Conservation (phyloP, 345 rosid species). For the Cardamine chenopodiifolia region DNA sequence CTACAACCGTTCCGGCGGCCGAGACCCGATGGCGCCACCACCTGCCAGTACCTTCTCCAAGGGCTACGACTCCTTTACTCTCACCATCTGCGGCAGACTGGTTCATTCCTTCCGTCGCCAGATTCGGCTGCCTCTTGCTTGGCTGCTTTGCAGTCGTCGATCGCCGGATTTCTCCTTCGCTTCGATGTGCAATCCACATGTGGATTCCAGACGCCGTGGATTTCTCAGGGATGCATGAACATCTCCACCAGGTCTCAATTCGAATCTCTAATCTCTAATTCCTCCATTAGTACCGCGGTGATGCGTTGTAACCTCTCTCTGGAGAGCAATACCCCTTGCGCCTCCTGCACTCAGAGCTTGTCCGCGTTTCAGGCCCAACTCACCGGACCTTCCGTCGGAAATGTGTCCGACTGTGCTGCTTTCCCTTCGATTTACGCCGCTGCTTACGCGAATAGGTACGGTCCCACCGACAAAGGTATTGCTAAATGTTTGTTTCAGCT, state of each 20-base stretch:
- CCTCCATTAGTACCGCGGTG: conserved; percentile 40
- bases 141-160: conserved; percentile 51
- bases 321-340: conserved; percentile 72
- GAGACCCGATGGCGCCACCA: conserved; percentile 21
- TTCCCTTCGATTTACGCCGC: conserved; percentile 76
- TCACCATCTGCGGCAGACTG: conserved; percentile 57
- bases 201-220: conserved; percentile 77
- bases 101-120: conserved; percentile 62
- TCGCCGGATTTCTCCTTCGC: conserved; percentile 42
- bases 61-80: conserved; percentile 80
- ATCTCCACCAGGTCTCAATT: conserved; percentile 63
- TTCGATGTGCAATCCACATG: conserved; percentile 63
- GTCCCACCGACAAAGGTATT: conserved; percentile 70
- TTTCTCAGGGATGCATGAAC: conserved; percentile 75
- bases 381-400: conserved; percentile 55
- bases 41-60: conserved; percentile 63
- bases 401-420: conserved; percentile 65
- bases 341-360: conserved; percentile 61
- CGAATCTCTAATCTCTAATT: conserved; percentile 48
- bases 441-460: conserved; percentile 57
- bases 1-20: conserved; percentile 51
- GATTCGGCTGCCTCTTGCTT: conserved; percentile 71
- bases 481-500: conserved; percentile 68
- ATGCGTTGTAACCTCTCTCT: conserved; percentile 68
- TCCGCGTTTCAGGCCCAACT: conserved; percentile 54